phyloP scores from a whole-genome alignment of 148 eudicot genomes.

The Chenopodium album region DNA sequence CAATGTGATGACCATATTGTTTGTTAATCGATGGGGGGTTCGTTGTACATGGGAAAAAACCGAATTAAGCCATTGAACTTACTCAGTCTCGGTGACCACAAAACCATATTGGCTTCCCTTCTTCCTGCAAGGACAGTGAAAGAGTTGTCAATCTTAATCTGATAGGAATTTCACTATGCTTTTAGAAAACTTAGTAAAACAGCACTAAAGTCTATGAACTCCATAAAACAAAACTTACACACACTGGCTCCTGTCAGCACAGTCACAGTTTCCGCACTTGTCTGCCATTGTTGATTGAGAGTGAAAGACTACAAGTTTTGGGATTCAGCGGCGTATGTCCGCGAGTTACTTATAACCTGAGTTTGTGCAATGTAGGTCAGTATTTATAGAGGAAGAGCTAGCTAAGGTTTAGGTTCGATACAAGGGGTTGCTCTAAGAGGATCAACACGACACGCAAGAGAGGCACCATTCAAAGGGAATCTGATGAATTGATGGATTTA shows the following conservation, averaged over 20 bases:
- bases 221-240: conserved; percentile 32
- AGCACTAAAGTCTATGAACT: neutral
- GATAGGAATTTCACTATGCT: neutral
- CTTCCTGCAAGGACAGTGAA: conserved; percentile 15
- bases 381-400: conserved; percentile 10
- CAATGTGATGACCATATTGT: conserved; percentile 6
- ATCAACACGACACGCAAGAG: neutral
- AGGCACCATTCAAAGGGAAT: neutral
- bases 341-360: neutral
- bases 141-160: too few relatives aligned
- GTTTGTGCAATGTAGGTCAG: neutral
- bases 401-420: neutral
- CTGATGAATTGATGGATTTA: neutral
- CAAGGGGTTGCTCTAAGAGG: neutral
- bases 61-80: neutral
- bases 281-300: conserved; percentile 39
- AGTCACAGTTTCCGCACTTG: conserved; percentile 50
- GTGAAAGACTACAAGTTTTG: neutral
- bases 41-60: neutral
- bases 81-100: conserved; percentile 11
- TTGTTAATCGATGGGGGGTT: conserved; percentile 23
- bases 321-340: neutral
- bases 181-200: neutral
- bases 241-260: conserved; percentile 50
- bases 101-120: conserved; percentile 24